A percentile compares a stretch with the other conserved stretches of the same genome.
phyloP scores from a whole-genome alignment of 208 protist species.

The Tritrichomonas musculus region DNA sequence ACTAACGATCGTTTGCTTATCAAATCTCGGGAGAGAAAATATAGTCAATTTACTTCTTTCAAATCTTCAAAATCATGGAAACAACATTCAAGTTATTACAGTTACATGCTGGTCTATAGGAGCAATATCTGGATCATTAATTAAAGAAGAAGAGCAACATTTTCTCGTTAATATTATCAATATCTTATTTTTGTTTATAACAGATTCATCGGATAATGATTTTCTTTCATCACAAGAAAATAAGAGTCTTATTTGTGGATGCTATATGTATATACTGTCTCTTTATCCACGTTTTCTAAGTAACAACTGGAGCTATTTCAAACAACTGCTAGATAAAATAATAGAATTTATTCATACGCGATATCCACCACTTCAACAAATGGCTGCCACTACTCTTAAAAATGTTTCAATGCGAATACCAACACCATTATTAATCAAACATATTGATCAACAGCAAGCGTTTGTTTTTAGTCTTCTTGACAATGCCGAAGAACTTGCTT shows the following conservation, averaged over 20 bases:
- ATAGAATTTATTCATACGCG: neutral
- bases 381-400: neutral
- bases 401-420: neutral
- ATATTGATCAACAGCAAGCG: neutral
- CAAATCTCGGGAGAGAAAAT: neutral
- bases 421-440: neutral
- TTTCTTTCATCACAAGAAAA: neutral
- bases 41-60: neutral
- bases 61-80: neutral
- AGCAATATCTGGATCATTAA: neutral
- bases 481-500: neutral
- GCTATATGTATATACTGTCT: neutral
- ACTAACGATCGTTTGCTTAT: neutral
- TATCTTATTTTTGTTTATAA: no score
- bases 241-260: neutral
- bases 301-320: neutral
- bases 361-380: neutral
- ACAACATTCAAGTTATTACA: neutral
- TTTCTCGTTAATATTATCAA: neutral
- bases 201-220: no score
- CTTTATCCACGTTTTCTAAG: neutral
- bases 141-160: neutral
- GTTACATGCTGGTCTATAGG: neutral
- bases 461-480: neutral
- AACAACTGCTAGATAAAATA: neutral